Evolutionary conservation across 108 stramenopile genomes (phyloP).

Genomic region (Stephanodiscus triporus): DNA sequence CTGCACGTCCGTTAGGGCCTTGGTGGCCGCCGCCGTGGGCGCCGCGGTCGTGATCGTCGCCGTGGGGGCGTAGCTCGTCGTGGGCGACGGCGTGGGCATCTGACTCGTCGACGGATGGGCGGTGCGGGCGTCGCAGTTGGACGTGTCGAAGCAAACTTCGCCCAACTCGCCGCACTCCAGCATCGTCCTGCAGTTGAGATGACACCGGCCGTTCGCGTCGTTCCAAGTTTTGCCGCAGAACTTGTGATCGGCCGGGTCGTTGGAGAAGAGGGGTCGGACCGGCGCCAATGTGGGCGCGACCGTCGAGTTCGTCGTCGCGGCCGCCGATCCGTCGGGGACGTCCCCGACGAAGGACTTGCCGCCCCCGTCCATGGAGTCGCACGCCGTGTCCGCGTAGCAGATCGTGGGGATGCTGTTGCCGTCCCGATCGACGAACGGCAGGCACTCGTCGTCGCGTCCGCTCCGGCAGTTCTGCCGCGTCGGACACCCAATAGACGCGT

Average conservation of each 20-base stretch:
- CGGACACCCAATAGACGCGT: slow-evolving; percentile 9
- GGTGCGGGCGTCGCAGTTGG: slow-evolving; percentile 33
- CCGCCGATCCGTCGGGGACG: not conserved
- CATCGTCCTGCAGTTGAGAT: slow-evolving; percentile 21
- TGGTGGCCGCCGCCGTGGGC: not conserved
- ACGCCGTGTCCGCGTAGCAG: slow-evolving; percentile 22
- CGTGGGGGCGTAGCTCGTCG: slow-evolving; percentile 5
- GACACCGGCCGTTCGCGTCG: slow-evolving; percentile 30
- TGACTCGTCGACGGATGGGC: slow-evolving; percentile 30
- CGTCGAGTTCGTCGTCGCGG: too few relatives aligned
- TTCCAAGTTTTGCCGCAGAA: slow-evolving; percentile 36
- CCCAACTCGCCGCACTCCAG: slow-evolving; percentile 26
- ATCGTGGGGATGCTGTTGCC: slow-evolving; percentile 1
- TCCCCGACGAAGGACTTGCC: slow-evolving; percentile 3
- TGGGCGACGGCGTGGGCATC: slow-evolving; percentile 25
- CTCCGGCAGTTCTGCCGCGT: slow-evolving; percentile 34
- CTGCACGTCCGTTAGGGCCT: not conserved
- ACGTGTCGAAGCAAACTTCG: slow-evolving; percentile 41
- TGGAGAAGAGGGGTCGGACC: too few relatives aligned
- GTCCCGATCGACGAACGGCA: slow-evolving; percentile 1
- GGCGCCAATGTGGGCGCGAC: too few relatives aligned
- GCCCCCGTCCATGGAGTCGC: slow-evolving; percentile 30
- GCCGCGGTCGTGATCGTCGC: not conserved
- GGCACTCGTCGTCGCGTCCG: slow-evolving; percentile 28
- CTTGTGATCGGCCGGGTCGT: slow-evolving; percentile 42